A percentile compares a stretch with the other conserved stretches of the same genome.
Conservation (phyloP, 345 rosid species). For the Orychophragmus violaceus region DNA sequence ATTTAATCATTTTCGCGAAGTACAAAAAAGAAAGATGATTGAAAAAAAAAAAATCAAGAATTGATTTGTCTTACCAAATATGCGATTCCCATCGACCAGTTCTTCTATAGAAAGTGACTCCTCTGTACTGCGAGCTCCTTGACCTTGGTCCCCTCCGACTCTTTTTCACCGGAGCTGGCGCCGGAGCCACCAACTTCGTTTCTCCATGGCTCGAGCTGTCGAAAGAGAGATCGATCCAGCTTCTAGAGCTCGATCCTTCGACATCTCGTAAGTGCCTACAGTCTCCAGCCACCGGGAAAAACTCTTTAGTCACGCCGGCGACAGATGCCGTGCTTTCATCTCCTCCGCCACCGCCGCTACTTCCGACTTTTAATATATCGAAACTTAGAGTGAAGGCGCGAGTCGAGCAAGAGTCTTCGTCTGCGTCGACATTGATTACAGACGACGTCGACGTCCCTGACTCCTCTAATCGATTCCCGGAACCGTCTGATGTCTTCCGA, state of each 20-base stretch:
- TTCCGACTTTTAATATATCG: constrained; percentile 59
- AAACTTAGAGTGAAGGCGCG: constrained; percentile 54
- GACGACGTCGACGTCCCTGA: constrained; percentile 87
- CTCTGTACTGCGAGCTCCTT: constrained; percentile 86
- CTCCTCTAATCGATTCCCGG: constrained; percentile 37
- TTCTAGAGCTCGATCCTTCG: constrained; percentile 41
- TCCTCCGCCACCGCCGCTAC: not conserved
- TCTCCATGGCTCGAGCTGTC: constrained; percentile 24
- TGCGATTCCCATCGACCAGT: constrained; percentile 99
- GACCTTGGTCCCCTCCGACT: constrained; percentile 94
- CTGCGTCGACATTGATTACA: constrained; percentile 63
- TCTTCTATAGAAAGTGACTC: constrained; percentile 88
- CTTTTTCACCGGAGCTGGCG: constrained; percentile 53
- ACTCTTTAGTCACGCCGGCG: constrained; percentile 46
- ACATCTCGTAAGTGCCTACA: constrained; percentile 25
- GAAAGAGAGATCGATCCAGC: constrained; percentile 49
- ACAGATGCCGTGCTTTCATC: not conserved
- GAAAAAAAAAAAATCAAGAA: not conserved
- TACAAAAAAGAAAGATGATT: not conserved
- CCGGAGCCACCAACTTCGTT: constrained; percentile 33
- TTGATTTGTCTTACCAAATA: constrained; percentile 48
- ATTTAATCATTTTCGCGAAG: not conserved
- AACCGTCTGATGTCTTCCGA: constrained; percentile 38
- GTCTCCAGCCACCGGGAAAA: constrained; percentile 46
- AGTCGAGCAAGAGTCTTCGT: constrained; percentile 65